phyloP scores from a whole-genome alignment of 768 basidiomycete genomes.

The Boletus fagicola region DNA sequence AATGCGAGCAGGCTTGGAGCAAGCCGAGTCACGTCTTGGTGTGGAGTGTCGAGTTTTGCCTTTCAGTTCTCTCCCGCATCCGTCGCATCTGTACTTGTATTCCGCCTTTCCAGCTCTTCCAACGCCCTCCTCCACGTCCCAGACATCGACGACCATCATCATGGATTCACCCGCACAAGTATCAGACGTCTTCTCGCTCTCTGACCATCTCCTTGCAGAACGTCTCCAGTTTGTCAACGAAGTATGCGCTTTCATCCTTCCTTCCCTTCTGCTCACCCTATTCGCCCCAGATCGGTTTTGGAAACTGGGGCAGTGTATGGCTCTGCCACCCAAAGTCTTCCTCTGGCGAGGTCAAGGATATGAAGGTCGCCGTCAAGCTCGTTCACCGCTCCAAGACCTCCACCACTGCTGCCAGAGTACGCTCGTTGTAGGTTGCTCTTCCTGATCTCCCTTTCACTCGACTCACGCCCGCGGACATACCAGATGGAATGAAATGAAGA shows the following conservation, averaged over 20 bases:
- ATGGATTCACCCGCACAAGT: slow-evolving; percentile 27
- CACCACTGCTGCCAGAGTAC: slow-evolving; percentile 85
- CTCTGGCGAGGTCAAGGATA: slow-evolving; percentile 41
- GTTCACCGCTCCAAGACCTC: slow-evolving; percentile 81
- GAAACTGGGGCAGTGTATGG: slow-evolving; percentile 95
- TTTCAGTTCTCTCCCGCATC: not conserved
- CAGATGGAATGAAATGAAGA: slow-evolving; percentile 99
- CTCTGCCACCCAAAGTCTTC: slow-evolving; percentile 61
- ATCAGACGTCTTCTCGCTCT: slow-evolving; percentile 69
- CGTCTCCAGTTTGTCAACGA: slow-evolving; percentile 74
- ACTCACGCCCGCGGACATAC: not conserved
- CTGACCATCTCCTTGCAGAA: slow-evolving; percentile 69
- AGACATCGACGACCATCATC: not conserved
- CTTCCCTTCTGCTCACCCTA: not conserved
- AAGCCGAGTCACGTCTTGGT: not conserved
- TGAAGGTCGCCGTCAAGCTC: slow-evolving; percentile 86
- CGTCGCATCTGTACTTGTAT: slow-evolving; percentile 28
- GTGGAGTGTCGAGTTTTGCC: not conserved
- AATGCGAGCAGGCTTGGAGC: not conserved
- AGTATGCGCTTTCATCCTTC: slow-evolving; percentile 37
- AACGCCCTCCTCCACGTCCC: not conserved
- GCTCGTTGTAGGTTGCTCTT: slow-evolving; percentile 64
- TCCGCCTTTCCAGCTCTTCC: not conserved
- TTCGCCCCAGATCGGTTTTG: slow-evolving; percentile 71
- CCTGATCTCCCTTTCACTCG: not conserved